phyloP scores from a whole-genome alignment of 2,329 filamentous ascomycete species.

The Exophiala bonariae region DNA sequence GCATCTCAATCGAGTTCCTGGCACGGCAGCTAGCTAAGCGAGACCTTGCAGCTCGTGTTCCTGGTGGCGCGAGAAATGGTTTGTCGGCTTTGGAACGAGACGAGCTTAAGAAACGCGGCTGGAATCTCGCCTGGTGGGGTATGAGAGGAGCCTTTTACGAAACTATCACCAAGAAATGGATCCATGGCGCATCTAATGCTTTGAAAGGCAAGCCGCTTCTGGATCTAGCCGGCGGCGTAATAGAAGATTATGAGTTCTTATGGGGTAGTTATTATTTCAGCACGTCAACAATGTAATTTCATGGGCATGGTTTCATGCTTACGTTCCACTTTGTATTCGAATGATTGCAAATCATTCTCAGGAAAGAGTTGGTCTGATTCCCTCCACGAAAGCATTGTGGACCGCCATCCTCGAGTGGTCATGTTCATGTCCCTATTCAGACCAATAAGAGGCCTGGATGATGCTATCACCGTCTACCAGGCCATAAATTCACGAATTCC shows the following conservation, averaged over 20 bases:
- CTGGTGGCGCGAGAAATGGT: slow-evolving; percentile 68
- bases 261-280: slow-evolving; percentile 98
- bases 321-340: background rate
- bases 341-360: no score
- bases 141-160: slow-evolving; percentile 98
- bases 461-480: no score
- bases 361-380: no score
- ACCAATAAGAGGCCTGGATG: no score
- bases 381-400: no score
- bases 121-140: slow-evolving; percentile 91
- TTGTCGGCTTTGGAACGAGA: slow-evolving; percentile 84
- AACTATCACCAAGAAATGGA: slow-evolving; percentile 64
- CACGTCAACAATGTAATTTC: slow-evolving; percentile 55
- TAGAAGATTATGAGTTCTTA: slow-evolving; percentile 95
- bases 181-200: slow-evolving; percentile 60
- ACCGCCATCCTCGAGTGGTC: no score
- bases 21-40: slow-evolving; percentile 79
- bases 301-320: slow-evolving; percentile 8
- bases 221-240: slow-evolving; percentile 76
- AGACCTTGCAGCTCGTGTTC: slow-evolving; percentile 61
- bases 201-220: slow-evolving; percentile 74
- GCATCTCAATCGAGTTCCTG: slow-evolving; percentile 80
- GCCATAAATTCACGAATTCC: no score
- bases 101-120: slow-evolving; percentile 83
- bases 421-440: no score